phyloP scores from a whole-genome alignment of 2,329 filamentous ascomycete genomes.

The Penicillium digitatum region DNA sequence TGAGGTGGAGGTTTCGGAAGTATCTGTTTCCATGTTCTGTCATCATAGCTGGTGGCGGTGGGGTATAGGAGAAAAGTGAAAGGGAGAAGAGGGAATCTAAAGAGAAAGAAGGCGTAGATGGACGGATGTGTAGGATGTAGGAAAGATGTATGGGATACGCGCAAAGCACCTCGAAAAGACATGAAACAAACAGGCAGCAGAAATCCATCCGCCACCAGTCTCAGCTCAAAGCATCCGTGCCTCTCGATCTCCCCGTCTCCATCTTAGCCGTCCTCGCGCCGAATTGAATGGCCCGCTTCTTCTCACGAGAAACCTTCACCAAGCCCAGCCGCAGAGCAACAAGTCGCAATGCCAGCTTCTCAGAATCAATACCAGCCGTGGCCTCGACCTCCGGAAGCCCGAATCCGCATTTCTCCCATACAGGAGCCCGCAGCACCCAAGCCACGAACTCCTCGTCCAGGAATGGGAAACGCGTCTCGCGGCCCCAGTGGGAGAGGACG shows the following conservation, averaged over 20 bases:
- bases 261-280: constrained; percentile 80
- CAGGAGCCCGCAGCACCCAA: constrained; percentile 70
- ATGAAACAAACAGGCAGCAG: not conserved
- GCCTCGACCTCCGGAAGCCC: constrained; percentile 43
- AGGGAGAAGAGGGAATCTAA: not conserved
- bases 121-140: not conserved
- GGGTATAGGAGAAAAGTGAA: not conserved
- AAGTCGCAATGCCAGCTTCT: constrained; percentile 75
- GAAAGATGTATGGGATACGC: not conserved
- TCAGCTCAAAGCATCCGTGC: constrained; percentile 54
- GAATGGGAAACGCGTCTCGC: constrained; percentile 84
- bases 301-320: constrained; percentile 69
- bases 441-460: constrained; percentile 82
- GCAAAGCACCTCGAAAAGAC: not conserved
- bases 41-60: constrained; percentile 35
- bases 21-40: constrained; percentile 42
- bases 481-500: constrained; percentile 82
- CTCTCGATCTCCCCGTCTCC: constrained; percentile 62
- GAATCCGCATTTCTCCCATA: constrained; percentile 88
- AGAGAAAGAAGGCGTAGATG: not conserved
- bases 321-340: constrained; percentile 73
- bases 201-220: not conserved
- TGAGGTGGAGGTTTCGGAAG: constrained; percentile 35
- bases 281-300: constrained; percentile 89
- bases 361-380: constrained; percentile 51